Percentiles rank a stretch among this genome's conserved stretches.
phyloP scores from a whole-genome alignment of 2,329 filamentous ascomycete species.

The Albifimbria verrucaria region DNA sequence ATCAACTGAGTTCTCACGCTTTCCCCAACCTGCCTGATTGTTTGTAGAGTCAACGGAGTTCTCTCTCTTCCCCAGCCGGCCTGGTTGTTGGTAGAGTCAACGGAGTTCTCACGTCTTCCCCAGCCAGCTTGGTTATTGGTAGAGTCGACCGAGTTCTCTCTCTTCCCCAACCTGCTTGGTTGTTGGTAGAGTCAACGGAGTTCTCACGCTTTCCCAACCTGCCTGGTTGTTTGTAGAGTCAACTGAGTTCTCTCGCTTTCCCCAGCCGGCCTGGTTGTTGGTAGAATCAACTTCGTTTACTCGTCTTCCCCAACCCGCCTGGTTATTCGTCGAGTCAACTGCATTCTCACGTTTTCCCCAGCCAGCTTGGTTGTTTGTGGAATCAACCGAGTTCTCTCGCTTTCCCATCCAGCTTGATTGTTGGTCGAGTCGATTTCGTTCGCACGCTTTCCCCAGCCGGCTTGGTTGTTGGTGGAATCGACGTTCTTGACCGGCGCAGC shows the following conservation, averaged over 20 bases:
- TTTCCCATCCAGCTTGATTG: neutral
- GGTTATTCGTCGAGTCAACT: conserved; percentile 3
- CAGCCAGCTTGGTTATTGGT: conserved; percentile 11
- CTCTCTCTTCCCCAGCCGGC: neutral
- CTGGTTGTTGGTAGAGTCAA: neutral
- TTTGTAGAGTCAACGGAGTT: neutral
- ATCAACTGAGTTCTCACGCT: neutral
- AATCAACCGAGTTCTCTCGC: too few species aligned
- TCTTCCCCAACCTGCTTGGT: conserved; percentile 4
- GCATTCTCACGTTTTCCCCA: neutral
- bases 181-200: conserved; percentile 3
- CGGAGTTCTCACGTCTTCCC: conserved; percentile 4
- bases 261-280: conserved; percentile 3
- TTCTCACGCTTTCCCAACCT: conserved; percentile 4
- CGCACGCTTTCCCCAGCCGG: neutral
- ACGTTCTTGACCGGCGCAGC: conserved; percentile 6
- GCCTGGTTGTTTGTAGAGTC: conserved; percentile 11
- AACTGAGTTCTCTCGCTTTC: conserved; percentile 1
- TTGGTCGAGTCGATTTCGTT: neutral
- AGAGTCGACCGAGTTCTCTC: conserved; percentile 4
- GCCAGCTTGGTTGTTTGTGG: neutral
- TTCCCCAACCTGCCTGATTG: neutral
- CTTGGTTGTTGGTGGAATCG: neutral
- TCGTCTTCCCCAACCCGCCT: conserved; percentile 1
- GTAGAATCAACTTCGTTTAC: neutral